Percentiles rank a stretch among this genome's conserved stretches.
Evolutionary conservation across 768 basidiomycete genomes (phyloP).

Genomic region (Mycena venus): DNA sequence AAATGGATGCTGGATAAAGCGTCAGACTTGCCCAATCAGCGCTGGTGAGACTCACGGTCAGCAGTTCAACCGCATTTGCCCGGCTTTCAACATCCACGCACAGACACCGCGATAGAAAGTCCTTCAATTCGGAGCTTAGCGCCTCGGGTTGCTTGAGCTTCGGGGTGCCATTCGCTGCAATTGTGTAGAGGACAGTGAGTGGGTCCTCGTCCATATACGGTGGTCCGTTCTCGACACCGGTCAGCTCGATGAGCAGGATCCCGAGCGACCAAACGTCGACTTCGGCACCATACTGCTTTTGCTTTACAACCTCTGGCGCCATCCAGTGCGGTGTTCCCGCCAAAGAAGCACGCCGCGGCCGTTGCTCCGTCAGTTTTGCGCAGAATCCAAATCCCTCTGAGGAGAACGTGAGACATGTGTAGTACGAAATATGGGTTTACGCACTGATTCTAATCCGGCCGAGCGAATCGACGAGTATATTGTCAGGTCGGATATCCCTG

Average conservation of each 20-base stretch:
- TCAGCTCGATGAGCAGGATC: slow-evolving; percentile 99
- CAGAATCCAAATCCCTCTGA: slow-evolving; percentile 97
- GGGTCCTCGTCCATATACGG: slow-evolving; percentile 97
- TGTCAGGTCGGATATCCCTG: slow-evolving; percentile 97
- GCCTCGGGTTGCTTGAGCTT: slow-evolving; percentile 96
- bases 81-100: slow-evolving; percentile 97
- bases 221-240: slow-evolving; percentile 87
- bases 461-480: slow-evolving; percentile 91
- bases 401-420: slow-evolving; percentile 5
- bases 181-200: slow-evolving; percentile 92
- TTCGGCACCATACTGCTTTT: slow-evolving; percentile 96
- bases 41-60: slow-evolving; percentile 70
- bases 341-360: slow-evolving; percentile 97
- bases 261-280: slow-evolving; percentile 98
- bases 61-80: slow-evolving; percentile 88
- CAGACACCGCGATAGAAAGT: slow-evolving; percentile 95
- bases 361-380: slow-evolving; percentile 95
- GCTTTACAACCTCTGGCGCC: slow-evolving; percentile 97
- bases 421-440: slow-evolving; percentile 45
- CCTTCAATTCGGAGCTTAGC: slow-evolving; percentile 92
- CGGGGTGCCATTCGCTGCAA: slow-evolving; percentile 98
- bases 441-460: slow-evolving; percentile 97
- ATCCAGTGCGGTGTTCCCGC: slow-evolving; percentile 99
- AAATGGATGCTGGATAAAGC: slow-evolving; percentile 85
- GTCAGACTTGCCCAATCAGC: slow-evolving; percentile 10